phyloP scores from a whole-genome alignment of 257 asterid species.

The Jasminum sambac region DNA sequence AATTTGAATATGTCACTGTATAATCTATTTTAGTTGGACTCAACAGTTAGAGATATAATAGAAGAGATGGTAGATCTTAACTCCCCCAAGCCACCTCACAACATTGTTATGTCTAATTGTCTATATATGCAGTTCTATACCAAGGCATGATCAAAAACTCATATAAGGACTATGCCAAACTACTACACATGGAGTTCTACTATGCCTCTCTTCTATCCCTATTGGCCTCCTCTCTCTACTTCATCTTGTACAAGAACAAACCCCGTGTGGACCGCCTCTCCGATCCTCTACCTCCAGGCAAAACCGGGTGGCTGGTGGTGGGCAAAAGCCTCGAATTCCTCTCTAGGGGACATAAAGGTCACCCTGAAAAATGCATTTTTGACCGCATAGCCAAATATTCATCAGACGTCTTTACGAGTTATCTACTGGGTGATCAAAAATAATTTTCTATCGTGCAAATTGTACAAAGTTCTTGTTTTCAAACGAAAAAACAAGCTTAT shows the following conservation, averaged over 20 bases:
- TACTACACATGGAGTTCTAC: conserved; percentile 50
- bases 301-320: conserved; percentile 49
- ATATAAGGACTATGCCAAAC: not conserved
- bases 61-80: not conserved
- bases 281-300: conserved; percentile 45
- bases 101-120: conserved; percentile 17
- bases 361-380: conserved; percentile 53
- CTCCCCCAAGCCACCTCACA: no score
- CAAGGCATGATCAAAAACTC: not conserved
- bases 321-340: conserved; percentile 58
- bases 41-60: not conserved
- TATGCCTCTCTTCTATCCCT: conserved; percentile 50
- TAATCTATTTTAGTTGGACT: not conserved
- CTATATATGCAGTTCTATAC: conserved; percentile 18
- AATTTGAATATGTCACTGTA: not conserved
- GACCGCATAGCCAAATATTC: conserved; percentile 47
- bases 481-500: conserved; percentile 60
- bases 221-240: conserved; percentile 50
- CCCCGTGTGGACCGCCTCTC: conserved; percentile 13
- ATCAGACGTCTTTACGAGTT: conserved; percentile 41
- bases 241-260: conserved; percentile 52
- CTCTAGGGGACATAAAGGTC: conserved; percentile 56
- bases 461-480: conserved; percentile 55
- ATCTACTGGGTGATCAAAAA: conserved; percentile 43
- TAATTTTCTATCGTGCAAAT: conserved; percentile 43